A percentile compares a stretch with the other conserved stretches of the same genome.
These are phyloP conservation scores for Talaromyces sp. DNA, from an alignment of 2,329 filamentous ascomycete genomes.

Conservation along the genomic window DNA sequence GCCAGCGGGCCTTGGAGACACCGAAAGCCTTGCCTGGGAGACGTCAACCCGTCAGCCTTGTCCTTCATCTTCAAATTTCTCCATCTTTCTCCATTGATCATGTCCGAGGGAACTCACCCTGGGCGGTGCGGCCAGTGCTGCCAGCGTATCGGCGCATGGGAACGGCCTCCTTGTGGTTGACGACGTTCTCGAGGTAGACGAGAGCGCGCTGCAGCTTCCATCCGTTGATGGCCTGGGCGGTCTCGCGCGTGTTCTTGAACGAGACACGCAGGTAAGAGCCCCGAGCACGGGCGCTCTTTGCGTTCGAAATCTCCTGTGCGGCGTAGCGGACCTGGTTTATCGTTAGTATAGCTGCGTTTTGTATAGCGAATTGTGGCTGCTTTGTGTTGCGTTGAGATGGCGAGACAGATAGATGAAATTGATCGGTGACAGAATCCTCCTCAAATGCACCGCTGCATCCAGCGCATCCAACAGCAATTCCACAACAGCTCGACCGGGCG, in stretches of 20 bases:
- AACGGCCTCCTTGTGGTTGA: slow-evolving; percentile 94
- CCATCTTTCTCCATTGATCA: background rate
- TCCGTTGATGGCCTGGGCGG: slow-evolving; percentile 98
- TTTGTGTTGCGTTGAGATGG: background rate
- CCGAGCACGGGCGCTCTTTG: slow-evolving; percentile 95
- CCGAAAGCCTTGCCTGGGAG: slow-evolving; percentile 91
- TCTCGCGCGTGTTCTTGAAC: slow-evolving; percentile 99
- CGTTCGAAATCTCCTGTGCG: slow-evolving; percentile 76
- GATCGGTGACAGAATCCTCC: background rate
- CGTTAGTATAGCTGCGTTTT: background rate
- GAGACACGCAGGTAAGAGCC: slow-evolving; percentile 98
- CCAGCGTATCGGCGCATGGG: slow-evolving; percentile 98
- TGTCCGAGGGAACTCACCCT: slow-evolving; percentile 68
- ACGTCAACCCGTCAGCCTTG: background rate
- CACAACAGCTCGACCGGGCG: slow-evolving; percentile 8
- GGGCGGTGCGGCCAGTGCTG: slow-evolving; percentile 89
- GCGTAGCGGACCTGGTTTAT: slow-evolving; percentile 81
- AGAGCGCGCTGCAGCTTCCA: slow-evolving; percentile 96
- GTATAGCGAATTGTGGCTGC: background rate
- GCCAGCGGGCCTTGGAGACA: slow-evolving; percentile 97
- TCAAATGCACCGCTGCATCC: background rate
- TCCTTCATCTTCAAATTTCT: background rate
- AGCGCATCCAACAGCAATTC: background rate
- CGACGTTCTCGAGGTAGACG: slow-evolving; percentile 96
- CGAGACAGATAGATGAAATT: background rate